Percentiles rank a stretch among this genome's conserved stretches.
These are phyloP conservation scores for Pilaira anomala DNA, from an alignment of 192 early-diverging fungal genomes.

Conservation along the genomic window DNA sequence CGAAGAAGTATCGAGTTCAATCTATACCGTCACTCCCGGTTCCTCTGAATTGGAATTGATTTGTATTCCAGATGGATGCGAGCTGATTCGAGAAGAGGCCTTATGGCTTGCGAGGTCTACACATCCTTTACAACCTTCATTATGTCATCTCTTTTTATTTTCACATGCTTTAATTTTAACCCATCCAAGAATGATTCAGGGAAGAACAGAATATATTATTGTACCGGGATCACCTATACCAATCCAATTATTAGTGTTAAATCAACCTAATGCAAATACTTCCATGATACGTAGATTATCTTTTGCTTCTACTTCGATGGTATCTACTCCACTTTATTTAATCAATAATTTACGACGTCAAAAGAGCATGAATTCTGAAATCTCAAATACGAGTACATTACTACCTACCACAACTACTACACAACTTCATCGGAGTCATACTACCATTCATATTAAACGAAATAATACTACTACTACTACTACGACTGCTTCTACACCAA, in stretches of 20 bases:
- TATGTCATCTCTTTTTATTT: conserved; percentile 23
- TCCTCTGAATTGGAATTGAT: background rate
- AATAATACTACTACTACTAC: background rate
- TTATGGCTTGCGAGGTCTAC: background rate
- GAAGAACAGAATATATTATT: background rate
- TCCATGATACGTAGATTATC: conserved; percentile 1
- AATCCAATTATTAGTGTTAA: background rate
- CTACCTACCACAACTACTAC: background rate
- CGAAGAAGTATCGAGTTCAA: background rate
- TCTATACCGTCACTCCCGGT: background rate
- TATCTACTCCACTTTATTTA: background rate
- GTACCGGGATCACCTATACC: conserved; percentile 4
- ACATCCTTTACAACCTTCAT: background rate
- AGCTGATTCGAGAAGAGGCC: conserved; percentile 16
- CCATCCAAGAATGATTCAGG: background rate
- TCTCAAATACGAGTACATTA: no score
- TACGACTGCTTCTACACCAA: background rate
- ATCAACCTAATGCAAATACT: background rate
- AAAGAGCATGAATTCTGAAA: background rate
- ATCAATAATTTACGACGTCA: background rate
- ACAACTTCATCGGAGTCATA: background rate
- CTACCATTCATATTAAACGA: background rate
- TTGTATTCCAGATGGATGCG: background rate
- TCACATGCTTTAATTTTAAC: conserved; percentile 18
- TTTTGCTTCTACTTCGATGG: conserved; percentile 7